Evolutionary conservation across 345 rosid species (phyloP).

Genomic region (Pistacia atlantica): DNA sequence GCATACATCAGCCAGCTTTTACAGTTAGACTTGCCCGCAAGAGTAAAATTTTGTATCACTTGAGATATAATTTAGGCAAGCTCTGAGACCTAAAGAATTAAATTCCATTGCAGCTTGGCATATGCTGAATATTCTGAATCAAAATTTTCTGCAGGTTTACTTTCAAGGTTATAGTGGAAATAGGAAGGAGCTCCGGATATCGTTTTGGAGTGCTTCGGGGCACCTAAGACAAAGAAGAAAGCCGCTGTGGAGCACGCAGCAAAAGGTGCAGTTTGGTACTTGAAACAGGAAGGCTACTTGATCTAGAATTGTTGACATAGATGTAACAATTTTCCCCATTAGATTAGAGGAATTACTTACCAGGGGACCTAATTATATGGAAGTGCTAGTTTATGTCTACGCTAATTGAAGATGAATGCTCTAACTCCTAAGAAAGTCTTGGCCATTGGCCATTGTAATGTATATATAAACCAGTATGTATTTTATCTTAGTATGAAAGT

Average conservation of each 20-base stretch:
- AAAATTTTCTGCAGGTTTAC: conserved; percentile 54
- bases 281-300: conserved; percentile 50
- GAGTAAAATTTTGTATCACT: no score
- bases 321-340: background rate
- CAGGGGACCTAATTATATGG: background rate
- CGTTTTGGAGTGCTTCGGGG: conserved; percentile 60
- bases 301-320: conserved; percentile 5
- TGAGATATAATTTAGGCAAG: no score
- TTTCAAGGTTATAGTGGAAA: conserved; percentile 56
- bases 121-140: background rate
- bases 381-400: no score
- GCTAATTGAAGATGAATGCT: background rate
- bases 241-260: conserved; percentile 86
- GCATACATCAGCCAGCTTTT: background rate
- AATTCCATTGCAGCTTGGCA: background rate
- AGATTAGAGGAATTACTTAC: background rate
- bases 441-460: background rate
- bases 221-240: conserved; percentile 58
- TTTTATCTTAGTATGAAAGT: background rate
- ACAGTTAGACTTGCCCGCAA: background rate
- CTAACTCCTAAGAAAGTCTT: background rate
- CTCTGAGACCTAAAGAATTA: background rate
- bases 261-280: conserved; percentile 75
- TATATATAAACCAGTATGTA: background rate
- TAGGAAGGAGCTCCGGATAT: conserved; percentile 52